These are phyloP conservation scores for Colletotrichum spaethianum DNA, from an alignment of 2,329 filamentous ascomycete genomes.

Conservation along the genomic window DNA sequence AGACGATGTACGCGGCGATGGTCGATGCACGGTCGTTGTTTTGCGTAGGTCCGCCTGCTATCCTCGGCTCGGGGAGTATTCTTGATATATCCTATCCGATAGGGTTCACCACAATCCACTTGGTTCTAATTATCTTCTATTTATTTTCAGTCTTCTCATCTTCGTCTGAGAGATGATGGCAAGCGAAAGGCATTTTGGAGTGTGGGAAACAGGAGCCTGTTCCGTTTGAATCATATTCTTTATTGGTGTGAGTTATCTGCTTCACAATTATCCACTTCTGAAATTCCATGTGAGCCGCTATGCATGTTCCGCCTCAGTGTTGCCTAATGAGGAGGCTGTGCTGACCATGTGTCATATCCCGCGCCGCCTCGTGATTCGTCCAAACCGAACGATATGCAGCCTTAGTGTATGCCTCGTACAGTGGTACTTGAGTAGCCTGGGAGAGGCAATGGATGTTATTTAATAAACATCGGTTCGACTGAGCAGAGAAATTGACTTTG, in stretches of 20 bases:
- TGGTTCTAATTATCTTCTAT: too few relatives aligned
- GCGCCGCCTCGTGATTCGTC: neutral
- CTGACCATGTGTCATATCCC: neutral
- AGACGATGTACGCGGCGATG: too few relatives aligned
- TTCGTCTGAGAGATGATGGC: too few relatives aligned
- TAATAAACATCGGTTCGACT: too few relatives aligned
- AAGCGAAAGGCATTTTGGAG: neutral
- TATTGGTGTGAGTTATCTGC: neutral
- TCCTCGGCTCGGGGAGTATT: too few relatives aligned
- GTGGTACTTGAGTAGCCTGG: neutral
- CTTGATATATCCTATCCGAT: too few relatives aligned
- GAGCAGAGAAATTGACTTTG: neutral
- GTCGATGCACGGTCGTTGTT: too few relatives aligned
- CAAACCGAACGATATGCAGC: neutral
- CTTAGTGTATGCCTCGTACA: neutral
- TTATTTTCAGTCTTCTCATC: neutral
- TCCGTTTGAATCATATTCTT: neutral
- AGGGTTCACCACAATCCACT: too few relatives aligned
- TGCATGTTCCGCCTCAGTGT: neutral
- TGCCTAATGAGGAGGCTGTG: slow-evolving; percentile 33
- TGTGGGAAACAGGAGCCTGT: neutral
- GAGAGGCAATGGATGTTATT: neutral
- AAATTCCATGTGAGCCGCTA: neutral
- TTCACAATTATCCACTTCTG: neutral
- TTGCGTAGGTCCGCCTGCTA: too few relatives aligned